Evolutionary conservation across 164 flowering plant species (phyloP).

Genomic region (Dillenia turbinata): DNA sequence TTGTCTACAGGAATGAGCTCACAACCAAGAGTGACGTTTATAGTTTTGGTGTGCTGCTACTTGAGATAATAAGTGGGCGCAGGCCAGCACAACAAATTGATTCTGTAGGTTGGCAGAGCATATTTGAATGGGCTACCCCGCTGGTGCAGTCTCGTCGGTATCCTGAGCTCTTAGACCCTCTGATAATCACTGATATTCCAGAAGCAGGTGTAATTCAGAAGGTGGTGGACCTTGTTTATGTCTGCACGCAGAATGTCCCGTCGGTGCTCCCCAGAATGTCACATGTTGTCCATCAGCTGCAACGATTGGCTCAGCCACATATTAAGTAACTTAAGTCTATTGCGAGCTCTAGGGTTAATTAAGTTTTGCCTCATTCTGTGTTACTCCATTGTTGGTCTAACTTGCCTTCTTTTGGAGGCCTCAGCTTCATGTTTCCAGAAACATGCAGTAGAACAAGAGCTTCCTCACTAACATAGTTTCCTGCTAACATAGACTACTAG

Average conservation of each 20-base stretch:
- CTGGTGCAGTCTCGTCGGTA: slow-evolving; percentile 81
- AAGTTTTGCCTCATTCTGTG: no score
- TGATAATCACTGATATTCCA: slow-evolving; percentile 53
- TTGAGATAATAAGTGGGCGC: slow-evolving; percentile 80
- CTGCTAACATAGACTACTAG: no score
- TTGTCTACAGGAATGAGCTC: slow-evolving; percentile 90
- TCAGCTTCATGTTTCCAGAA: no score
- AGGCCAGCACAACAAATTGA: slow-evolving; percentile 90
- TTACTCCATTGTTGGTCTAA: no score
- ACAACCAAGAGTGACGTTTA: slow-evolving; percentile 96
- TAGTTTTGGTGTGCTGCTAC: slow-evolving; percentile 88
- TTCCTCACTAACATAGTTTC: no score
- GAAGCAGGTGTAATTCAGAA: slow-evolving; percentile 73
- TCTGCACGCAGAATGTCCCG: slow-evolving; percentile 92
- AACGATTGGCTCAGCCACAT: slow-evolving; percentile 50
- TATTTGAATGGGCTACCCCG: slow-evolving; percentile 98
- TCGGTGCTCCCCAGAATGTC: slow-evolving; percentile 96
- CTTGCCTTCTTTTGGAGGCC: no score
- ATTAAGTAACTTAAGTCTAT: slow-evolving; percentile 11
- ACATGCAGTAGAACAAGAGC: no score
- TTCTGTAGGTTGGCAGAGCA: slow-evolving; percentile 81
- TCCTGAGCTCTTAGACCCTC: slow-evolving; percentile 76
- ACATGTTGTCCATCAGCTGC: slow-evolving; percentile 93
- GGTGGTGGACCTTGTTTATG: slow-evolving; percentile 89
- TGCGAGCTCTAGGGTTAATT: no score